Evolutionary conservation across 352 stramenopile genomes (phyloP), one percentile per base, ranked within the genome.

Genomic region (Globisporangium paddicum): DNA sequence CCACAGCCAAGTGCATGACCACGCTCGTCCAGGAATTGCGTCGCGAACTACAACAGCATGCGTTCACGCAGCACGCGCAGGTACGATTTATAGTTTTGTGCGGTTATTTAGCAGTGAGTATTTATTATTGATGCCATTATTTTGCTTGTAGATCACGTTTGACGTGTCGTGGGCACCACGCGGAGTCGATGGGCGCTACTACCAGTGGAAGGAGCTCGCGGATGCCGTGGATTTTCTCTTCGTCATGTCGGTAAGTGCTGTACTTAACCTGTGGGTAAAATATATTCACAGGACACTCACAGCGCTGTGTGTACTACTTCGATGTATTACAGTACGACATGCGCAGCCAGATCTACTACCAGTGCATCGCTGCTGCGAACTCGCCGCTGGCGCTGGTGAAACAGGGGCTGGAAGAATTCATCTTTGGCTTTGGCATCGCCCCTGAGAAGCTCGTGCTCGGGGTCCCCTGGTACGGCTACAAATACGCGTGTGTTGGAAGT

Each of bases 391-490:
- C 80, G 23, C 72, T 90, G 0, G 82, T 95, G 26, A 69, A 75
- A 34, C 70, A 91, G 47, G 89, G 91, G 0, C 62, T 97, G 4
- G 50, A 83, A 30, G 79, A 95, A 63, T 97, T 89, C 53, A 58
- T 91, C 21, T 49, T 86, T 13, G 79, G 75, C 38, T 74, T 83
- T 30, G 69, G 64, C 37, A 73, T 96, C 41, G 23, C 53, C 7
- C 68, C 83, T 4, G 45, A 63, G 18, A 96, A 98, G 66, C 68
- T 98, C 41, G 79, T 98, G 58, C 71, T 98, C 0, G 91, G 91
- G 10, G 66, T 97, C 38, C 89, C 89, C 4, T 97, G 89, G 89
- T 98, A 98, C 55, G 89, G 82, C 48, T 98, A 98, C 69, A 60
- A 72, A 30, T 98, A 97, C 68, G 58, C 55, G 48, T 97, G 89